phyloP scores from a whole-genome alignment of 1,284 basidiomycete genomes.

The Tylopilus sp. region DNA sequence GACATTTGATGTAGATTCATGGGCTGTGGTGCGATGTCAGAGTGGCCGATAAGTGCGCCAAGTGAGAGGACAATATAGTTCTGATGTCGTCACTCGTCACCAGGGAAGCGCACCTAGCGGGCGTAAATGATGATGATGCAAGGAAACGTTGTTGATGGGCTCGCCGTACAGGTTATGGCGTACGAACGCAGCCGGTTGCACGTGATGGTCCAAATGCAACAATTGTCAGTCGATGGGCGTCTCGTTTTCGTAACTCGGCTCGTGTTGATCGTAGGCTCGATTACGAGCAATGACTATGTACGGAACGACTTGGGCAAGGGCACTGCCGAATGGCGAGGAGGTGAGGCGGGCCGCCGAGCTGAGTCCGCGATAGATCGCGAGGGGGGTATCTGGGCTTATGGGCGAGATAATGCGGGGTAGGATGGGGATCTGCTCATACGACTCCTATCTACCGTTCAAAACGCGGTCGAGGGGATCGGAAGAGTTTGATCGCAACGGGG shows the following conservation, averaged over 20 bases:
- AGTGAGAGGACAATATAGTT: no score
- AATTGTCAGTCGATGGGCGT: conserved; percentile 10
- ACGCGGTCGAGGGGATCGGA: conserved; percentile 5
- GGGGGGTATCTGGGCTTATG: background rate
- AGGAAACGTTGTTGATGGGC: background rate
- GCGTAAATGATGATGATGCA: background rate
- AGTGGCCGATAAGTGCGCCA: background rate
- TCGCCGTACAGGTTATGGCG: background rate
- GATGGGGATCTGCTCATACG: conserved; percentile 6
- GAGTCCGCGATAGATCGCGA: conserved; percentile 24
- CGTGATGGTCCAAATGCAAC: conserved; percentile 1
- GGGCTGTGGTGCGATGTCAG: no score
- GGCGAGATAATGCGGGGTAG: conserved; percentile 14
- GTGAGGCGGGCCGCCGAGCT: conserved; percentile 7
- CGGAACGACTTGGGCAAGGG: background rate
- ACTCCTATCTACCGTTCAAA: conserved; percentile 13
- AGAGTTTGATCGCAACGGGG: conserved; percentile 15
- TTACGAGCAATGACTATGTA: background rate
- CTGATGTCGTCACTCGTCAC: conserved; percentile 1
- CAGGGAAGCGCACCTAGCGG: conserved; percentile 9
- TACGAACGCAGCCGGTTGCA: background rate
- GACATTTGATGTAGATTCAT: no score
- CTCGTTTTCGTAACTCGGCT: conserved; percentile 13
- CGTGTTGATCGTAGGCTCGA: background rate
- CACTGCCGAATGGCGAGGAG: conserved; percentile 8